Conservation (phyloP, 169 alveolate genomes). For the Neospora caninum region DNA sequence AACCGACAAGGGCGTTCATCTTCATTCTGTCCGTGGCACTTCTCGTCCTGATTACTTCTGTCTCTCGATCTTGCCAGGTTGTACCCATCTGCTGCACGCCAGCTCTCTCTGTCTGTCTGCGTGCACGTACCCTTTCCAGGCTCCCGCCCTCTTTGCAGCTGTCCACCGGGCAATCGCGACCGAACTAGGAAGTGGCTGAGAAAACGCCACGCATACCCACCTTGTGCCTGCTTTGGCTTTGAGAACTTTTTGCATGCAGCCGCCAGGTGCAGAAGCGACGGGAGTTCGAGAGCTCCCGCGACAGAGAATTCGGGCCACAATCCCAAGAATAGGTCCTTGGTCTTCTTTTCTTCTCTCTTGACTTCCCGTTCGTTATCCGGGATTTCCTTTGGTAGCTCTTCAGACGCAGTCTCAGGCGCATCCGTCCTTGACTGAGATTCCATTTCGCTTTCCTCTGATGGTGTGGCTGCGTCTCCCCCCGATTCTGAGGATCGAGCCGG, state of each 20-base stretch:
- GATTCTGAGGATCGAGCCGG: background rate
- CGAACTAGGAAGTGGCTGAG: too few species aligned
- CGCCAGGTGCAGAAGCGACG: slow-evolving; percentile 18
- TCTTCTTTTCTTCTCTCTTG: background rate
- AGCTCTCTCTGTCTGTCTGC: too few species aligned
- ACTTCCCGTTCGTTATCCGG: background rate
- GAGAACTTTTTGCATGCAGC: slow-evolving; percentile 3
- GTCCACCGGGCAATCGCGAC: too few species aligned
- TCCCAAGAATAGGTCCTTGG: background rate
- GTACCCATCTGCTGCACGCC: too few species aligned
- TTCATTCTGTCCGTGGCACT: too few species aligned
- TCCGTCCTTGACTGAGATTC: background rate
- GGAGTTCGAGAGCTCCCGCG: background rate
- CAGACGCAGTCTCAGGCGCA: background rate
- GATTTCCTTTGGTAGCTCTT: background rate
- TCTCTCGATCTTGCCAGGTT: too few species aligned
- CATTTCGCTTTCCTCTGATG: background rate
- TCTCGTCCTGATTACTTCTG: too few species aligned
- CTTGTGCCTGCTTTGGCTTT: background rate
- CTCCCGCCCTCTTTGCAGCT: too few species aligned
- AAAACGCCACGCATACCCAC: too few species aligned
- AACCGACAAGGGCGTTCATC: too few species aligned
- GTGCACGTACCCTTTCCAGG: too few species aligned
- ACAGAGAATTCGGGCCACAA: background rate
- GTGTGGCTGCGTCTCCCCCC: background rate